These are phyloP conservation scores for Sclerotinia trifoliorum DNA, from an alignment of 2,329 filamentous ascomycete genomes.

Conservation along the genomic window DNA sequence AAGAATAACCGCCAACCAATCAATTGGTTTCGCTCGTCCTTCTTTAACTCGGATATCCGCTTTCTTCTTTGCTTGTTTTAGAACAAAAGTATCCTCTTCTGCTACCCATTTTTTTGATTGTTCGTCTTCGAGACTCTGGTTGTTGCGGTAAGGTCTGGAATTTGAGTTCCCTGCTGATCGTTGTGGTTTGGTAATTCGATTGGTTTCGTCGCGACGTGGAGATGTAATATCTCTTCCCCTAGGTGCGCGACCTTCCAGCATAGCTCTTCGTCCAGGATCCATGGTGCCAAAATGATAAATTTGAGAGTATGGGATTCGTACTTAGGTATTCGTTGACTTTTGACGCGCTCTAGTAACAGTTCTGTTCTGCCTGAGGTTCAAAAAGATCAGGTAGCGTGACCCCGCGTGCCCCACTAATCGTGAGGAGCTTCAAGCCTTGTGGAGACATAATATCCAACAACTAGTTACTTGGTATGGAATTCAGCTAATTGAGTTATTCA, in stretches of 20 bases:
- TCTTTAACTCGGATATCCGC: constrained; percentile 92
- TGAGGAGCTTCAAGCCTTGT: background rate
- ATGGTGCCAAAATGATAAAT: constrained; percentile 25
- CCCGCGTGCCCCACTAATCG: background rate
- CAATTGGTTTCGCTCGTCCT: constrained; percentile 85
- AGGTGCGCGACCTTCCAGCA: constrained; percentile 40
- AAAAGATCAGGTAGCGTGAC: background rate
- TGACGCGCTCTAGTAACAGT: background rate
- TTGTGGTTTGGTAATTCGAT: constrained; percentile 55
- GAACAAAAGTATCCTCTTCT: constrained; percentile 91
- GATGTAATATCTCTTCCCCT: constrained; percentile 52
- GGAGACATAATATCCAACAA: too few relatives aligned
- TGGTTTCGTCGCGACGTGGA: constrained; percentile 55
- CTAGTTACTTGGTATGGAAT: too few relatives aligned
- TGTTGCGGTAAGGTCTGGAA: constrained; percentile 35
- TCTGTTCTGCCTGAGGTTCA: background rate
- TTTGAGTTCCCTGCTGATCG: constrained; percentile 35
- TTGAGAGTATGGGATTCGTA: background rate
- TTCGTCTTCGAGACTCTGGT: constrained; percentile 56
- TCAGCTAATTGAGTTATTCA: too few relatives aligned
- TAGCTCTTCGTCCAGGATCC: constrained; percentile 38
- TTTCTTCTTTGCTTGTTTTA: constrained; percentile 98
- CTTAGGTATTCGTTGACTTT: background rate
- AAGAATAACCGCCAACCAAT: constrained; percentile 88
- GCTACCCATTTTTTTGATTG: constrained; percentile 82